Evolutionary conservation across 768 basidiomycete genomes (phyloP).

Genomic region (Kwoniella mangroviensis): DNA sequence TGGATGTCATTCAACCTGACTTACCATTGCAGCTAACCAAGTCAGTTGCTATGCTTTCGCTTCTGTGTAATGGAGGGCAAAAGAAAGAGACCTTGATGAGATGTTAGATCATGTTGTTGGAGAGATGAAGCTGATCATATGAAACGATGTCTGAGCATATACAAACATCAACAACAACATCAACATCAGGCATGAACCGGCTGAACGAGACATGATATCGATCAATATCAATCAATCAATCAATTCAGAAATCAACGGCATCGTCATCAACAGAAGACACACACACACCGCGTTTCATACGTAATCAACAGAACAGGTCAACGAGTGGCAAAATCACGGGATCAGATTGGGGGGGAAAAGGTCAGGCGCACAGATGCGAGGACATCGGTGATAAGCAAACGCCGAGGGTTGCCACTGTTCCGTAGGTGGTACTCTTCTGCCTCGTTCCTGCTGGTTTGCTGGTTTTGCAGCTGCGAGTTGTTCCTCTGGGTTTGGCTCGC

Average conservation of each 20-base stretch:
- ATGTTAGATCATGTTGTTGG: neutral
- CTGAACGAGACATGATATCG: neutral
- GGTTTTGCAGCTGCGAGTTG: neutral
- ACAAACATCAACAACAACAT: constrained; percentile 1
- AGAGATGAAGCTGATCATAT: neutral
- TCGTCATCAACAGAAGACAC: neutral
- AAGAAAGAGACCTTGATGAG: no score
- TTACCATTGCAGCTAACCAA: neutral
- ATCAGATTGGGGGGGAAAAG: neutral
- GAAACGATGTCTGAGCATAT: neutral
- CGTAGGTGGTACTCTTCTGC: neutral
- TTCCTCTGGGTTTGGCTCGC: neutral
- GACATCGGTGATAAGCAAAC: constrained; percentile 17
- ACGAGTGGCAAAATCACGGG: constrained; percentile 20
- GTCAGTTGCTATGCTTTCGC: no score
- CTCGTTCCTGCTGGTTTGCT: neutral
- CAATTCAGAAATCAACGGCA: constrained; percentile 1
- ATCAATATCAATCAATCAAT: neutral
- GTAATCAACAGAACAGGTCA: neutral
- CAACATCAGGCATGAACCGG: neutral
- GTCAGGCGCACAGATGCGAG: neutral
- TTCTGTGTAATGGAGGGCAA: no score
- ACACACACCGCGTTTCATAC: constrained; percentile 17
- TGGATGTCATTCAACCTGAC: constrained; percentile 5
- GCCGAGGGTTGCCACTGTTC: neutral